Base-by-base conservation (phyloP, 2,329 filamentous ascomycete species). In the Dothidotthia symphoricarpi region DNA sequence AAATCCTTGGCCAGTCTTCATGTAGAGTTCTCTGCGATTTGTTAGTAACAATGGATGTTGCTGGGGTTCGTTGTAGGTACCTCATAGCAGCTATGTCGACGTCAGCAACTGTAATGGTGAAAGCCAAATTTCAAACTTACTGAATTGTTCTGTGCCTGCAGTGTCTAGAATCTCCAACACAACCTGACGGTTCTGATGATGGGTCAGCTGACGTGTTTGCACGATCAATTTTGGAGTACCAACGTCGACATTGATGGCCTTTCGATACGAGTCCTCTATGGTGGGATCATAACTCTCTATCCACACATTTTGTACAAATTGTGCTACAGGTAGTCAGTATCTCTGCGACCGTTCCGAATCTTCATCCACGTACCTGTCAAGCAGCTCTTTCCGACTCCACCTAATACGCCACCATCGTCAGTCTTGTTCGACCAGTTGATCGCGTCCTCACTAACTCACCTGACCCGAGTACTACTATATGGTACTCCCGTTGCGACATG, bases 271-370 rank as follows among this genome's bases (percentile, higher is more conserved):
- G 55, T 81, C 77, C 57, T 81, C 77, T 49, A 81, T 81, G 7
- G 77, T 81, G 2, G 77, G 77, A 61, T 81, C 77, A 61, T 81
- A 81, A 49, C 75, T 76, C 68, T 95, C 88, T 63, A 95, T 91
- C 86, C 88, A 94, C 57, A 94, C 85, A 71, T 93, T 90, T 68
- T 93, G 88, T 35, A 95, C 88, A 60, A 94, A 95, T 75, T 95
- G 88, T 59, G 89, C 88, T 69, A 39, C 34, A 25, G 12, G 15
- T 24, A 10, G 45, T 63, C 31, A 61, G 56, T 41, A 17, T 22
- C 26, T 31, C 25, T 17, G 30, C 16, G 17, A 27, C 13, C 28
- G 31, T 15, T 36, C 22, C 24, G 17, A 24, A 16, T 32, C 25
- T 43, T 16, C 22, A 30, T 36, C 36, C 31, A 47, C 74, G 66